Evolutionary conservation across 139 green algal genomes (phyloP), one percentile per base, ranked within the genome.

Genomic region (Medakamo hakoo): DNA sequence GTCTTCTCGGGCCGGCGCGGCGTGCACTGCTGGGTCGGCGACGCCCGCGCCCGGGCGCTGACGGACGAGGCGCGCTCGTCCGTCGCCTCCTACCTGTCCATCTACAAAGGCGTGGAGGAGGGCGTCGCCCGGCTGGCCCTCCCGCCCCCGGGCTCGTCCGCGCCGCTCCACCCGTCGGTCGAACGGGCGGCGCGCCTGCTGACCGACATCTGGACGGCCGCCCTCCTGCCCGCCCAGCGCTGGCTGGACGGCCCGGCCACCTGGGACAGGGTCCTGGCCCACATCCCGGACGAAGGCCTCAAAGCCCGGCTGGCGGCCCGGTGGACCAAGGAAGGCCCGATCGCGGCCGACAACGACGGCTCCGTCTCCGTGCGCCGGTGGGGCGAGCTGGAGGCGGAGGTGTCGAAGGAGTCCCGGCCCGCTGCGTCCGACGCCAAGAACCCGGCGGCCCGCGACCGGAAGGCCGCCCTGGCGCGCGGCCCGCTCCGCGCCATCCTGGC

Each of bases 1-100:
- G 93, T 99, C 18, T 99, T 90, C 79, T 97, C 88, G 0, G 93
- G 93, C 0, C 78, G 93, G 3, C 78, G 93, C 60, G 93, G 93
- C 21, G 80, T 99, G 32, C 93, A 99, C 62, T 91, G 83, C 72
- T 99, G 93, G 93, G 90, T 99, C 40, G 95, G 89, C 68, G 93
- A 99, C 58, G 69, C 84, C 30, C 81, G 81, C 88, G 83, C 86
- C 2, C 72, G 87, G 52, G 62, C 75, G 60, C 66, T 98, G 60
- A 86, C 77, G 5, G 88, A 99, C 70, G 86, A 96, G 68, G 78
- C 89, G 64, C 79, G 93, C 22, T 63, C 75, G 3, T 75, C 85
- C 16, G 64, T 98, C 3, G 91, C 89, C 2, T 67, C 70, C 29
- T 99, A 93, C 77, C 86, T 98, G 56, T 68, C 71, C 1, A 74